Conservation (phyloP, 768 basidiomycete species). For the Lyophyllum atratum region DNA sequence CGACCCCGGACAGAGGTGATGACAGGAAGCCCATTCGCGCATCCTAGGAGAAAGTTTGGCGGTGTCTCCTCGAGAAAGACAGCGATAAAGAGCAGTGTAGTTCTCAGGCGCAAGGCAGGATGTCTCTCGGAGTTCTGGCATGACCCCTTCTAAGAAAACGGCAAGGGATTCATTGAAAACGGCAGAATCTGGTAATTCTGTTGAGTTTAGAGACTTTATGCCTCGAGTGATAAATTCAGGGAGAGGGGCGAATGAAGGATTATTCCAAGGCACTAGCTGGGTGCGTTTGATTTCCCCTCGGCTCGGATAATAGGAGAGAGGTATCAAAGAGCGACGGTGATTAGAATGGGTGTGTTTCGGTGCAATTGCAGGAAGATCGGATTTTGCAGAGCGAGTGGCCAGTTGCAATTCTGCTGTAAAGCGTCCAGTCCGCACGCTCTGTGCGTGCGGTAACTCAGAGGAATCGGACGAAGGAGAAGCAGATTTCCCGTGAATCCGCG, state of each 20-base stretch:
- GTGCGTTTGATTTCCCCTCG: not conserved
- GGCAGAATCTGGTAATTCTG: conserved; percentile 60
- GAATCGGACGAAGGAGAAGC: conserved; percentile 21
- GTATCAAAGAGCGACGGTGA: not conserved
- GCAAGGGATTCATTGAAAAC: conserved; percentile 52
- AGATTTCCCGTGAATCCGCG: not conserved
- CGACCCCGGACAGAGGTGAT: conserved; percentile 65
- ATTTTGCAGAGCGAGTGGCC: not conserved
- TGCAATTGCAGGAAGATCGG: not conserved
- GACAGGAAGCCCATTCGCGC: conserved; percentile 56
- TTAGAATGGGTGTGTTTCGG: not conserved
- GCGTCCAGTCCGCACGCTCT: conserved; percentile 27
- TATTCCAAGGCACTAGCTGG: conserved; percentile 57
- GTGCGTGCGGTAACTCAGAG: not conserved
- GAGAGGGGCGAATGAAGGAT: conserved; percentile 60
- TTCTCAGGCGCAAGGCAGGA: conserved; percentile 55
- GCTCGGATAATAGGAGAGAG: not conserved
- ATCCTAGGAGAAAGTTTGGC: conserved; percentile 36
- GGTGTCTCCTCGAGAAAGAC: conserved; percentile 43
- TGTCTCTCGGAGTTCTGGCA: conserved; percentile 59
- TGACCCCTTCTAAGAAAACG: conserved; percentile 51
- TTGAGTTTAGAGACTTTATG: conserved; percentile 52
- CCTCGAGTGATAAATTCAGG: conserved; percentile 56
- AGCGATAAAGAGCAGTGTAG: conserved; percentile 54
- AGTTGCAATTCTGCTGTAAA: conserved; percentile 30